phyloP scores from a whole-genome alignment of 108 stramenopile species.

The Nitzschia sp. region DNA sequence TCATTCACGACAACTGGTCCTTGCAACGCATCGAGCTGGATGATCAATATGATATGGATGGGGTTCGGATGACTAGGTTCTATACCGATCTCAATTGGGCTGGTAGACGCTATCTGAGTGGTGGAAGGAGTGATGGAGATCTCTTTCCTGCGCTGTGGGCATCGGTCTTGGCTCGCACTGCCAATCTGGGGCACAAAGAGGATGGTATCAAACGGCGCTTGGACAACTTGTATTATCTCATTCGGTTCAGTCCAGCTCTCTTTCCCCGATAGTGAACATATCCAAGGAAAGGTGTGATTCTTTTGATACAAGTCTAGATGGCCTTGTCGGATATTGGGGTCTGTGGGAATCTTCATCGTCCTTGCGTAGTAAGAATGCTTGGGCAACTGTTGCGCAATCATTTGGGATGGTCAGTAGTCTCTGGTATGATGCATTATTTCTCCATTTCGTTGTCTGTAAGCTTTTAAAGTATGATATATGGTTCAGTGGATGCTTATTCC shows the following conservation, averaged over 20 bases:
- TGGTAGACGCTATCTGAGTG: conserved; percentile 7
- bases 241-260: conserved; percentile 12
- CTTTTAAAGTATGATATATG: too few species aligned
- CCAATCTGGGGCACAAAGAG: neutral
- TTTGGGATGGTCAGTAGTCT: too few species aligned
- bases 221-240: conserved; percentile 5
- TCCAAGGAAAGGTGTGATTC: too few species aligned
- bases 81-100: conserved; percentile 27
- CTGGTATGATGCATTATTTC: too few species aligned
- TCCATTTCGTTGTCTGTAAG: too few species aligned
- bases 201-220: conserved; percentile 12
- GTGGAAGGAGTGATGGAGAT: neutral
- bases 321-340: too few species aligned
- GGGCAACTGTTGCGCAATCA: too few species aligned
- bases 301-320: too few species aligned
- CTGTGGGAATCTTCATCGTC: too few species aligned
- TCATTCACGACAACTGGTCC: conserved; percentile 9
- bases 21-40: conserved; percentile 11
- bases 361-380: too few species aligned
- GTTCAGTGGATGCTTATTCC: too few species aligned
- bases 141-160: conserved; percentile 23
- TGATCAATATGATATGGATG: neutral
- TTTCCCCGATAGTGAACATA: conserved; percentile 24
- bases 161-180: conserved; percentile 3
- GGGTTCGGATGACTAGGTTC: conserved; percentile 3